Percentiles rank a stretch among this genome's conserved stretches.
phyloP scores from a whole-genome alignment of 441 rosid genomes.

The Manihot esculenta region DNA sequence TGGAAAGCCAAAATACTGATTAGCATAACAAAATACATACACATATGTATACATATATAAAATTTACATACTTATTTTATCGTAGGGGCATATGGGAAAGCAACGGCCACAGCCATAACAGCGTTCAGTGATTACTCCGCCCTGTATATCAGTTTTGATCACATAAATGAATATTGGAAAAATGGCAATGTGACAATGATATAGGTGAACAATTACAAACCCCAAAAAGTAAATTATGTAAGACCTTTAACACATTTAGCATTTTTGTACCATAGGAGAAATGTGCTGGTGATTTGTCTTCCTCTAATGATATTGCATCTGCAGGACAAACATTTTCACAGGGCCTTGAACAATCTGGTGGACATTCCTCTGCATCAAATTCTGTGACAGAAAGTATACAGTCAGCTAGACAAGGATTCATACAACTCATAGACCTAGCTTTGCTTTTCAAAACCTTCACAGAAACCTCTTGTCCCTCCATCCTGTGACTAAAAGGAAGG shows the following conservation, averaged over 20 bases:
- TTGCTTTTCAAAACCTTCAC: not conserved
- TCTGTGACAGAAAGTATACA: constrained; percentile 29
- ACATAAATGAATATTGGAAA: not conserved
- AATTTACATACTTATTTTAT: constrained; percentile 48
- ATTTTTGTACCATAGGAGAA: constrained; percentile 13
- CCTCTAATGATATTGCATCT: constrained; percentile 43
- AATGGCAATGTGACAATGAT: not conserved
- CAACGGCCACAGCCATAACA: constrained; percentile 75
- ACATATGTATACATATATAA: not conserved
- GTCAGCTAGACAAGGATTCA: constrained; percentile 12
- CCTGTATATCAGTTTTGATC: constrained; percentile 28
- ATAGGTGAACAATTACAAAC: constrained; percentile 5
- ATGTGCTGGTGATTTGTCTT: constrained; percentile 22
- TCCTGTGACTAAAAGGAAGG: not conserved
- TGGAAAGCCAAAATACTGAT: not conserved
- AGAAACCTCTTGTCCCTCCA: not conserved
- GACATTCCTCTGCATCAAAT: constrained; percentile 65
- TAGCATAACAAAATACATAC: not conserved
- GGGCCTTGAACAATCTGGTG: constrained; percentile 55
- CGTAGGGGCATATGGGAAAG: constrained; percentile 58
- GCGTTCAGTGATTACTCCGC: constrained; percentile 57
- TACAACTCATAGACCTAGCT: not conserved
- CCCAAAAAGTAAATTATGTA: not conserved
- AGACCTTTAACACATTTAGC: constrained; percentile 30
- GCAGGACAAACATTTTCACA: constrained; percentile 67